Conservation (phyloP, 2,329 filamentous ascomycete genomes). For the Lasiodiplodia theobromae region DNA sequence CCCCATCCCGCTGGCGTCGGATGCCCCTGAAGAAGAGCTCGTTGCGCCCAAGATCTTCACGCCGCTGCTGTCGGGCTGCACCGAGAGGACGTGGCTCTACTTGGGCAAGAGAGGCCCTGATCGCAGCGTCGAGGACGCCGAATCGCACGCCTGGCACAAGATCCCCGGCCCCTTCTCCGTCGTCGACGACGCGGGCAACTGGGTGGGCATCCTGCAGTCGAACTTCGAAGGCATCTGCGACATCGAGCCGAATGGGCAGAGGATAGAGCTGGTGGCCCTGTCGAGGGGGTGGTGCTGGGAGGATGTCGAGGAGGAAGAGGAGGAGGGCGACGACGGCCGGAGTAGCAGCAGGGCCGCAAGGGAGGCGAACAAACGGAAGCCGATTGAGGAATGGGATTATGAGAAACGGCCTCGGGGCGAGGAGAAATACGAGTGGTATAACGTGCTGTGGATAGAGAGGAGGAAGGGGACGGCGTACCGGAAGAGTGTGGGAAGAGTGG, state of each 20-base stretch:
- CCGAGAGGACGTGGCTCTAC: constrained; percentile 10
- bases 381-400: constrained; percentile 27
- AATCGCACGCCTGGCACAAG: constrained; percentile 5
- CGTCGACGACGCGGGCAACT: neutral
- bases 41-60: constrained; percentile 8
- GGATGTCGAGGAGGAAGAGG: constrained; percentile 5
- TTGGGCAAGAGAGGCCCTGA: neutral
- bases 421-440: constrained; percentile 27
- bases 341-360: neutral
- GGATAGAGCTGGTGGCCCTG: constrained; percentile 10
- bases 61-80: constrained; percentile 10
- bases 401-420: neutral
- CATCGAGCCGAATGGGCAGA: constrained; percentile 1
- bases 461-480: constrained; percentile 22
- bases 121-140: neutral
- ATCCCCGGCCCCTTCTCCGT: constrained; percentile 13
- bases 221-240: constrained; percentile 13
- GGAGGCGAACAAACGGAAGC: neutral
- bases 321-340: neutral
- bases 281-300: constrained; percentile 23
- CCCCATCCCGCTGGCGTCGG: constrained; percentile 5
- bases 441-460: constrained; percentile 28
- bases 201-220: constrained; percentile 15
- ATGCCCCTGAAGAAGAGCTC: neutral
- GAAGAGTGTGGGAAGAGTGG: constrained; percentile 21